Conservation (phyloP, 2,329 filamentous ascomycete genomes). For the Scedosporium dehoogii region DNA sequence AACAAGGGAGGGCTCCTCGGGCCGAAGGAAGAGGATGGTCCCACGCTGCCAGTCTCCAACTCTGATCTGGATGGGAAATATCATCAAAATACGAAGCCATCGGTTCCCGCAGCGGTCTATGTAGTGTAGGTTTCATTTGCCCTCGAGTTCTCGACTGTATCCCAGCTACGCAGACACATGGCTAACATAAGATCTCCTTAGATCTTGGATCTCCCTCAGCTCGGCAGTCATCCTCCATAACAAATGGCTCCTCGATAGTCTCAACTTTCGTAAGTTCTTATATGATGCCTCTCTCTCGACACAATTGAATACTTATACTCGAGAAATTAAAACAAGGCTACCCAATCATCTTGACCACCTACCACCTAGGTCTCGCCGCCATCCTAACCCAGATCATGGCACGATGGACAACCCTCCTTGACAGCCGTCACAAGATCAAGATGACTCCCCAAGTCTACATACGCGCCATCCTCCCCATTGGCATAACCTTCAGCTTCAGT, state of each 20-base stretch:
- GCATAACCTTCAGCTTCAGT: slow-evolving; percentile 89
- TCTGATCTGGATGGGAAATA: slow-evolving; percentile 55
- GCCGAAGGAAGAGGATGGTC: slow-evolving; percentile 5
- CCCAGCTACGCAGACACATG: background rate
- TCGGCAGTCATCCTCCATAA: slow-evolving; percentile 97
- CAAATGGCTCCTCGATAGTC: slow-evolving; percentile 90
- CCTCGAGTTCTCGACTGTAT: background rate
- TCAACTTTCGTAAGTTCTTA: slow-evolving; percentile 53
- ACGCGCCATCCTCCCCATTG: slow-evolving; percentile 87
- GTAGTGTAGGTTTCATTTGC: slow-evolving; percentile 46
- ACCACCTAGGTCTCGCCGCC: slow-evolving; percentile 88
- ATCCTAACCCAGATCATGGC: slow-evolving; percentile 91
- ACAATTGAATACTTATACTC: background rate
- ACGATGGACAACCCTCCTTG: slow-evolving; percentile 78
- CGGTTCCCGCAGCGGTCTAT: slow-evolving; percentile 76
- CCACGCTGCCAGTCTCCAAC: slow-evolving; percentile 74
- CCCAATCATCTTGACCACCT: slow-evolving; percentile 83
- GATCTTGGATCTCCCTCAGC: slow-evolving; percentile 75
- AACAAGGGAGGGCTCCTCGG: slow-evolving; percentile 13
- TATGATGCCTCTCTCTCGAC: background rate
- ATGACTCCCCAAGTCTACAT: slow-evolving; percentile 94
- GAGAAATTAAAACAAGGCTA: slow-evolving; percentile 35
- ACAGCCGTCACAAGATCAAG: slow-evolving; percentile 91
- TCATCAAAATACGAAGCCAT: slow-evolving; percentile 50
- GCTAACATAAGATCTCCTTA: background rate